These are phyloP conservation scores for Talaromyces islandicus DNA, from an alignment of 2,329 filamentous ascomycete species.

Conservation along the genomic window DNA sequence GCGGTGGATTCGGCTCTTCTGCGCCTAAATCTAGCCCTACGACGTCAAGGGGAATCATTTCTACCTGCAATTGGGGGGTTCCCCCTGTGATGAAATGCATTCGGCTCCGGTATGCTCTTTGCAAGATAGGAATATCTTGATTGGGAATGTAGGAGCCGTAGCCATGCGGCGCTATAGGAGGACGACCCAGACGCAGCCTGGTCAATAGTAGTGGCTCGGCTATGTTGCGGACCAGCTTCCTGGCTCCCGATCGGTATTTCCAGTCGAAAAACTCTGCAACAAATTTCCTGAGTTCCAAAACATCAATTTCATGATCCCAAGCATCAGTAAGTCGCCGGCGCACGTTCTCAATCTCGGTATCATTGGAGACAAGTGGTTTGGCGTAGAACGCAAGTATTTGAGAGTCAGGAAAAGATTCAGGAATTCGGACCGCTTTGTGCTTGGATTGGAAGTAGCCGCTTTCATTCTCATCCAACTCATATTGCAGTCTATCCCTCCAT, in stretches of 20 bases:
- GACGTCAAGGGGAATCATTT: conserved; percentile 68
- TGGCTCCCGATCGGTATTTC: conserved; percentile 69
- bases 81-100: conserved; percentile 69
- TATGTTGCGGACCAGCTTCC: conserved; percentile 76
- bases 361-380: conserved; percentile 71
- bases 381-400: conserved; percentile 83
- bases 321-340: conserved; percentile 41
- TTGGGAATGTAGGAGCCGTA: conserved; percentile 29
- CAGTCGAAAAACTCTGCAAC: conserved; percentile 78
- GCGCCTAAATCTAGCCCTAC: conserved; percentile 69
- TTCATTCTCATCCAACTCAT: conserved; percentile 78
- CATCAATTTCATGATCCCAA: conserved; percentile 61
- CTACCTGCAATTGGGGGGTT: conserved; percentile 69
- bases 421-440: conserved; percentile 68
- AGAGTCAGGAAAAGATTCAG: conserved; percentile 71
- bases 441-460: conserved; percentile 71
- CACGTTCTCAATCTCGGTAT: conserved; percentile 51
- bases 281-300: conserved; percentile 65
- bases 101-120: conserved; percentile 61
- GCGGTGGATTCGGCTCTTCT: conserved; percentile 60
- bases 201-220: conserved; percentile 69
- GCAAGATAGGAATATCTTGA: conserved; percentile 53
- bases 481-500: conserved; percentile 68
- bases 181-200: conserved; percentile 39
- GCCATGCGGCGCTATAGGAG: conserved; percentile 29